These are phyloP conservation scores for Lachnellula occidentalis DNA, from an alignment of 2,329 filamentous ascomycete species.

Conservation along the genomic window DNA sequence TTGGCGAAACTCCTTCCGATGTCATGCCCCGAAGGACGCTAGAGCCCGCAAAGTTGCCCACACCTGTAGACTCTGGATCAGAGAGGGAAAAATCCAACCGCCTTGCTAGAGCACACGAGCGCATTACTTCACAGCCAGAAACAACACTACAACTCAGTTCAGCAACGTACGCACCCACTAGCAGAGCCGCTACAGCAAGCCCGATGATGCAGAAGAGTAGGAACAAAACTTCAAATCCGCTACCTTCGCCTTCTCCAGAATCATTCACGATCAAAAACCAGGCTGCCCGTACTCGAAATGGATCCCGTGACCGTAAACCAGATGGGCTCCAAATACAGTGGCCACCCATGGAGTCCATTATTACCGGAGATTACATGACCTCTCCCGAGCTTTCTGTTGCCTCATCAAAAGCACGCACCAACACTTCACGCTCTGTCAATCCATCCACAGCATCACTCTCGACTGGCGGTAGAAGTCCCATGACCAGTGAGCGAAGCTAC, in stretches of 20 bases:
- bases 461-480: slow-evolving; percentile 37
- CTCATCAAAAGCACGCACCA: slow-evolving; percentile 52
- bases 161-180: slow-evolving; percentile 28
- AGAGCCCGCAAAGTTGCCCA: slow-evolving; percentile 36
- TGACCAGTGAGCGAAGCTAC: slow-evolving; percentile 41
- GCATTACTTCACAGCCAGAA: slow-evolving; percentile 30
- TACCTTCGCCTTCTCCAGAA: slow-evolving; percentile 64
- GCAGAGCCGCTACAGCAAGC: slow-evolving; percentile 57
- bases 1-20: slow-evolving; percentile 61
- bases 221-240: slow-evolving; percentile 43
- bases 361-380: slow-evolving; percentile 46
- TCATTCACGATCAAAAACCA: slow-evolving; percentile 59
- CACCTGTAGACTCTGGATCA: slow-evolving; percentile 41
- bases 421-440: slow-evolving; percentile 38
- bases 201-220: slow-evolving; percentile 53
- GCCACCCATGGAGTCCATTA: slow-evolving; percentile 45
- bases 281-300: slow-evolving; percentile 55
- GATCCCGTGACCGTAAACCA: slow-evolving; percentile 74
- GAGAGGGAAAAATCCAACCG: slow-evolving; percentile 38
- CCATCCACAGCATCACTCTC: slow-evolving; percentile 51
- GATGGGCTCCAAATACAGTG: slow-evolving; percentile 63
- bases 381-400: slow-evolving; percentile 51
- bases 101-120: slow-evolving; percentile 25
- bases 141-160: slow-evolving; percentile 33
- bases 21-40: slow-evolving; percentile 38